phyloP scores from a whole-genome alignment of 345 rosid species.

The Acer negundo region DNA sequence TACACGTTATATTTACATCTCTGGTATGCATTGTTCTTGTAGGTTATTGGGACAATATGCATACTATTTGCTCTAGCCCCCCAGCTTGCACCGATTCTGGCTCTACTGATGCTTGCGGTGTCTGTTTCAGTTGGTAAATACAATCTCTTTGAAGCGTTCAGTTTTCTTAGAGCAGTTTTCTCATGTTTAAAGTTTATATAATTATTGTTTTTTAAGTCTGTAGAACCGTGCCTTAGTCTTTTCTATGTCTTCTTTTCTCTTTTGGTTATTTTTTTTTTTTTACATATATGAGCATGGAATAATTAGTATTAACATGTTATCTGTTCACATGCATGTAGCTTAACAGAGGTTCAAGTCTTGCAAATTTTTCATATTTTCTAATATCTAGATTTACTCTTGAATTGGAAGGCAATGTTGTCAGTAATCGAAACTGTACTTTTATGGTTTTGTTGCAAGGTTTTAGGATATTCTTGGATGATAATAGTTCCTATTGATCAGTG shows the following conservation, averaged over 20 bases:
- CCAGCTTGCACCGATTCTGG: constrained; percentile 89
- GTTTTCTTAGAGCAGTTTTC: constrained; percentile 3
- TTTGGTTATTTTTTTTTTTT: background rate
- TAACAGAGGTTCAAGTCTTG: background rate
- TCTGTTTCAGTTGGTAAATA: constrained; percentile 79
- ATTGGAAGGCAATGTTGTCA: background rate
- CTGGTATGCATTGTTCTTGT: constrained; percentile 25
- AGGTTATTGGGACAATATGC: constrained; percentile 84
- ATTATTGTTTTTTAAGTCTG: background rate
- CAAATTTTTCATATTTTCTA: background rate
- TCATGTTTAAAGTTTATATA: background rate
- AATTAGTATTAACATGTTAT: background rate
- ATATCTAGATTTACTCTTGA: background rate
- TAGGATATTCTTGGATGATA: background rate
- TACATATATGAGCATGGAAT: background rate
- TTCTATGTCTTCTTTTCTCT: background rate
- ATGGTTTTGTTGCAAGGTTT: background rate
- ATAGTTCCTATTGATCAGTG: background rate
- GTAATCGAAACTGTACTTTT: background rate
- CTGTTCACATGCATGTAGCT: background rate
- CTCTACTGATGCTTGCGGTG: constrained; percentile 68
- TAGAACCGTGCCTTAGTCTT: background rate
- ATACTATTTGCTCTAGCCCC: constrained; percentile 80
- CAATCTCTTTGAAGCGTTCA: constrained; percentile 8
- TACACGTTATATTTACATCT: constrained; percentile 15